Base-by-base conservation (phyloP, 2,329 filamentous ascomycete species). In the Hypomyces perniciosus region DNA sequence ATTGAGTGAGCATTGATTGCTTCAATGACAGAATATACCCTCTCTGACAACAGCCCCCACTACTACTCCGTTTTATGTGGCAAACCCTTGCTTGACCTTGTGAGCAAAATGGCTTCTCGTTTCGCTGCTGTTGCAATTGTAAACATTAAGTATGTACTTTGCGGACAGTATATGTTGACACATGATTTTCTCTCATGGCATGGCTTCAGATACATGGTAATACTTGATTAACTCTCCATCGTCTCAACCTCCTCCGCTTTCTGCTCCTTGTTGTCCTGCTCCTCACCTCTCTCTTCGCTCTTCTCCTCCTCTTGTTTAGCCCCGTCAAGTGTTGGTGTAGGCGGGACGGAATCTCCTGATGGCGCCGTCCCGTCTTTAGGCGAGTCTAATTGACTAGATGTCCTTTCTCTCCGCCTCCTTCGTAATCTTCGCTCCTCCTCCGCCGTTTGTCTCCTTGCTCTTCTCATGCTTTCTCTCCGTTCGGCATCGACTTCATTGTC, bases 381-480 rank as follows among this genome's bases (percentile, higher is more conserved):
- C 31, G 65, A 61, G 6, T 68, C 63, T 10, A 58, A 45, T 41
- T 65, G 61, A 41, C 57, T 73, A 9, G 69, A 67, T 8, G 77
- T 75, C 61, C 81, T 85, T 53, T 86, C 80, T 56, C 87, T 74
- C 59, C 88, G 74, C 56, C 86, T 72, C 59, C 89, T 73, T 39
- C 88, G 72, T 56, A 80, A 74, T 51, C 82, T 78, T 48, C 89
- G 75, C 68, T 95, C 89, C 56, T 89, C 86, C 59, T 93, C 88
- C 2, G 88, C 88, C 54, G 82, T 89, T 64, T 91, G 86, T 62
- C 86, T 72, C 60, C 77, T 66, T 55, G 73, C 69, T 65, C 73
- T 78, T 49, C 90, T 73, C 51, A 89, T 74, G 53, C 73, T 81
- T 59, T 84, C 78, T 52, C 82, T 69, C 69, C 77, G 72, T 65